Base-by-base conservation (phyloP, 192 early-diverging fungal genomes). In the Entrophospora sp. region DNA sequence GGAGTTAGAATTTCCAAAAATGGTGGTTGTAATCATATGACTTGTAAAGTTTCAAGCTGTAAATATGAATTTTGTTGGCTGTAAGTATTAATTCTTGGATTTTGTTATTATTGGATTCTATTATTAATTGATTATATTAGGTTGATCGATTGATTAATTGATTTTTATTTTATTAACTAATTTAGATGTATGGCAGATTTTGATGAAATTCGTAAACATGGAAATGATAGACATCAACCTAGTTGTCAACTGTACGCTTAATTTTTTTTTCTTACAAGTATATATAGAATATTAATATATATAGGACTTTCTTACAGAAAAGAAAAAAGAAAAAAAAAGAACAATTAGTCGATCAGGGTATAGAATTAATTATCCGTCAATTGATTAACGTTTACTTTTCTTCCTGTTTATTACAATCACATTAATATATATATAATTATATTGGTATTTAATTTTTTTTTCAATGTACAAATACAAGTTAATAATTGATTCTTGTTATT, bases 1-100 rank as follows among this genome's bases (percentile, higher is more conserved):
- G 42, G 42, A 4, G 22, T 32, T 22, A 38, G 31, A 18, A 66
- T 66, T 31, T 16, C 18, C 4, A 66, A 66, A 49, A 37, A 66
- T 35, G 64, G 64, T 12, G 64, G 64, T 8, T 66, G 64, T 31
- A n/a, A 66, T 30, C 64, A 66, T 55, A 66, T 66, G 64, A 55
- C 51, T 9, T 66, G 64, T 42, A 31, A 4, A 28, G 20, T 49
- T 10, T 12, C 36, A 16, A 2, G 14, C 12, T 66, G 64, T 43
- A 40, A 22, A 28, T 55, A 42, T 44, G 64, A 66, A 66, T 66
- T 66, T 55, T 66, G 64, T 57, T 57, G 53, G 53, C 12, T 31
- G 53, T 57, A 25, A 57, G 53, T 57, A 48, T n/a, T n/a, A n/a
- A 18, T 48, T n/a, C 20, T 40, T 52, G 24, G 10, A 52, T 10